A percentile compares a stretch with the other conserved stretches of the same genome.
Evolutionary conservation across 148 eudicot species (phyloP).

Genomic region (Nepenthes mirabilis): DNA sequence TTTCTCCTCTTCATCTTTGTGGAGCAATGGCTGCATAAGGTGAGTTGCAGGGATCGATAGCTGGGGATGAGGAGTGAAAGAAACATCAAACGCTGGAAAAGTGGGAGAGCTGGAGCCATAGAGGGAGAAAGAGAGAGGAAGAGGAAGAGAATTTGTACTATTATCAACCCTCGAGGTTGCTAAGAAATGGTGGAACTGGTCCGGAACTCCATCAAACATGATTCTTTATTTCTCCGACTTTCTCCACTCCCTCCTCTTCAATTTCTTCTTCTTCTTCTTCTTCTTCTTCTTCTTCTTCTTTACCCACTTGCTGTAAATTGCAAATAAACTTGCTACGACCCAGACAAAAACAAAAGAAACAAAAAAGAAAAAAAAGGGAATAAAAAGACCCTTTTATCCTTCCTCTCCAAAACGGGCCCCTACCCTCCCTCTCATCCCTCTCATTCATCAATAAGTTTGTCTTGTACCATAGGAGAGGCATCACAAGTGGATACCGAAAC

Average conservation of each 20-base stretch:
- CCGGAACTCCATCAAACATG: constrained; percentile 78
- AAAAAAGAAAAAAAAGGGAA: too few relatives aligned
- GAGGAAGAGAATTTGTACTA: constrained; percentile 5
- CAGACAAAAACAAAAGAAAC: background rate
- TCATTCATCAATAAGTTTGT: constrained; percentile 50
- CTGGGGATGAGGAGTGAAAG: constrained; percentile 3
- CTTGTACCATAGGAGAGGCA: constrained; percentile 17
- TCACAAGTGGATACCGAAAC: constrained; percentile 7
- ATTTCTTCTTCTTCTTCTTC: background rate
- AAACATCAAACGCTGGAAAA: background rate
- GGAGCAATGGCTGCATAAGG: background rate
- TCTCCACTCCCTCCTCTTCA: constrained; percentile 1
- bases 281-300: background rate
- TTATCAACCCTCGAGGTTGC: constrained; percentile 7
- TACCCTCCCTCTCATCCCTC: constrained; percentile 16
- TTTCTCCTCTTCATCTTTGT: background rate
- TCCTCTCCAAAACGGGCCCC: constrained; percentile 3
- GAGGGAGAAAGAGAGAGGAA: constrained; percentile 20
- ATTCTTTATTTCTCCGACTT: constrained; percentile 4
- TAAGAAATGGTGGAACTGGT: constrained; percentile 70
- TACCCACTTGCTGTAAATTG: background rate
- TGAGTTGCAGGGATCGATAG: background rate
- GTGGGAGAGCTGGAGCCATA: constrained; percentile 2
- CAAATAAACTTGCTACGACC: background rate
- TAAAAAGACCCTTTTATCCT: background rate